Conservation (phyloP, 1,284 basidiomycete species). For the Rhizoctonia solani region DNA sequence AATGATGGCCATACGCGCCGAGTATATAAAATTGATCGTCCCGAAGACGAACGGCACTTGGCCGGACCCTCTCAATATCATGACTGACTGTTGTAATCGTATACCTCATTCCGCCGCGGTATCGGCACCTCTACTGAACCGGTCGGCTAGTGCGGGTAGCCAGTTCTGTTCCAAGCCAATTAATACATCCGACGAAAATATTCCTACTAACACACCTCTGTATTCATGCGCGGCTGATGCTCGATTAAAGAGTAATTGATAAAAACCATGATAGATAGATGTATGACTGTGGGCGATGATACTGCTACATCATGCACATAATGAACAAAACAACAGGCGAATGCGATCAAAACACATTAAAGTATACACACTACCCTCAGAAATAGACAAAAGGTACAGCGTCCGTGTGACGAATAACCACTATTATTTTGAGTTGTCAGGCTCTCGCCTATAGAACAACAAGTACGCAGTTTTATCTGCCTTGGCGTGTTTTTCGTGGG, state of each 20-base stretch:
- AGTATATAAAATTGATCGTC: background rate
- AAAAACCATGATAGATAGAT: constrained; percentile 34
- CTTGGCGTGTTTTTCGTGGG: constrained; percentile 44
- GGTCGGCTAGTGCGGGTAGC: no score
- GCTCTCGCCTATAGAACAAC: constrained; percentile 72
- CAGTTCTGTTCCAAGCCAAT: no score
- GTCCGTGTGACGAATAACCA: background rate
- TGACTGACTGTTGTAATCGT: no score
- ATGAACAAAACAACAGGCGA: constrained; percentile 5
- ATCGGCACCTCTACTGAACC: no score
- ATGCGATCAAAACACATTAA: constrained; percentile 24
- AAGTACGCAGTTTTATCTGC: constrained; percentile 81
- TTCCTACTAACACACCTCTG: no score
- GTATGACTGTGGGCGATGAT: constrained; percentile 23
- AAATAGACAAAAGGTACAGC: constrained; percentile 33
- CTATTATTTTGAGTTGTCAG: constrained; percentile 13
- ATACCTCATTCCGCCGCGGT: no score
- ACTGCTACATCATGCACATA: constrained; percentile 34
- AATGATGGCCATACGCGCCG: background rate
- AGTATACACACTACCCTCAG: constrained; percentile 27
- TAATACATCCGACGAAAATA: no score
- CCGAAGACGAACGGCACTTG: no score
- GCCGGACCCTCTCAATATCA: no score
- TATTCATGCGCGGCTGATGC: no score
- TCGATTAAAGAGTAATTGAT: background rate